A percentile compares a stretch with the other conserved stretches of the same genome.
phyloP scores from a whole-genome alignment of 2,329 filamentous ascomycete genomes.

The Monosporascus sp. region DNA sequence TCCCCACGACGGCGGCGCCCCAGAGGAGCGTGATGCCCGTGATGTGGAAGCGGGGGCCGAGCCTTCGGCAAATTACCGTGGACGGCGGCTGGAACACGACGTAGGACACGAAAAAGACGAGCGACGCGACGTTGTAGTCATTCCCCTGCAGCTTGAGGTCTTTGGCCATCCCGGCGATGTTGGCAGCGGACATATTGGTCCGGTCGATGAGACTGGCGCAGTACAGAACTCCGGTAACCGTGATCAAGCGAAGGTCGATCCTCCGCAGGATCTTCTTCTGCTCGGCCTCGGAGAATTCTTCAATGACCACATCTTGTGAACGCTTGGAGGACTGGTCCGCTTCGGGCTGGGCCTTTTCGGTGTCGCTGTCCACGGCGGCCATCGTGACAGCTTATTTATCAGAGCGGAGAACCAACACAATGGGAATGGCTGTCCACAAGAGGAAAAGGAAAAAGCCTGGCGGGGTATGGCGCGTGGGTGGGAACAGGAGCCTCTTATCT shows the following conservation, averaged over 20 bases:
- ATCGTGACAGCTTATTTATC: background rate
- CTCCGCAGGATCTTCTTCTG: slow-evolving; percentile 63
- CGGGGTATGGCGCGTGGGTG: too few relatives aligned
- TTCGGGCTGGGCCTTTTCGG: background rate
- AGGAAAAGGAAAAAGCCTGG: background rate
- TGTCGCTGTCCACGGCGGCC: background rate
- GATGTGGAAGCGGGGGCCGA: slow-evolving; percentile 58
- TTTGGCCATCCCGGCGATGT: slow-evolving; percentile 59
- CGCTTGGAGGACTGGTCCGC: background rate
- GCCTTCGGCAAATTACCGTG: slow-evolving; percentile 61
- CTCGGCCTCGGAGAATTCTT: slow-evolving; percentile 55
- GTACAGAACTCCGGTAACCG: slow-evolving; percentile 62
- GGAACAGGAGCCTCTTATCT: too few relatives aligned
- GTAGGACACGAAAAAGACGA: slow-evolving; percentile 73
- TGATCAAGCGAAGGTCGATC: slow-evolving; percentile 62
- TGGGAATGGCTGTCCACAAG: background rate
- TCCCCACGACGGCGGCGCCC: slow-evolving; percentile 59
- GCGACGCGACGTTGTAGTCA: slow-evolving; percentile 47
- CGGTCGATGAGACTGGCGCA: slow-evolving; percentile 75
- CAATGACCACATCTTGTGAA: slow-evolving; percentile 17
- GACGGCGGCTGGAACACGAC: slow-evolving; percentile 67
- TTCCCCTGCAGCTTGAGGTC: slow-evolving; percentile 43
- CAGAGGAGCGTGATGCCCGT: slow-evolving; percentile 51
- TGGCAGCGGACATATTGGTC: slow-evolving; percentile 69
- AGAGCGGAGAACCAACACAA: background rate